Conservation (phyloP, 371 early-diverging fungal genomes). For the Mortierella sp. region DNA sequence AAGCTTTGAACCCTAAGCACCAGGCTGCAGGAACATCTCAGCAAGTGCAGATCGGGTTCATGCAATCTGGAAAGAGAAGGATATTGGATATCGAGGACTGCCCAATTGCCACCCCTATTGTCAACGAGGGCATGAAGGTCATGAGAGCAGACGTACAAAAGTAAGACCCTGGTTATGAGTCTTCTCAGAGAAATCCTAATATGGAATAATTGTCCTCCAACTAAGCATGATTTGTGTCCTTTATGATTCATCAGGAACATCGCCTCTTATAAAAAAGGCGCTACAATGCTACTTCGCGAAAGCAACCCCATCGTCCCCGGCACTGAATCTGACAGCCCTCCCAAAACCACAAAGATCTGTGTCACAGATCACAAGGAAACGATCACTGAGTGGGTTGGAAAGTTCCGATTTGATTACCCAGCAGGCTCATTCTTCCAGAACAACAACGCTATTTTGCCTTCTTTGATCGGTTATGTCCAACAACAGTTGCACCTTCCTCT, state of each 20-base stretch:
- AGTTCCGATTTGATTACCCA: constrained; percentile 55
- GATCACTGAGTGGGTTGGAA: constrained; percentile 59
- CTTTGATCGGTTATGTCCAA: constrained; percentile 66
- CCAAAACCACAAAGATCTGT: constrained; percentile 41
- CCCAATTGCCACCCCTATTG: constrained; percentile 67
- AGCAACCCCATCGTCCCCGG: constrained; percentile 58
- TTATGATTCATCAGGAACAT: constrained; percentile 44
- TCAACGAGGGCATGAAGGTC: constrained; percentile 61
- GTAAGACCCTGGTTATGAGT: constrained; percentile 20
- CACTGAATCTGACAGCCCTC: constrained; percentile 35
- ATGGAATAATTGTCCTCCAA: not conserved
- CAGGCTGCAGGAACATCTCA: constrained; percentile 46
- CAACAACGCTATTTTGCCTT: constrained; percentile 72
- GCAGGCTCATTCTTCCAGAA: constrained; percentile 77
- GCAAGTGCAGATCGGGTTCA: constrained; percentile 67
- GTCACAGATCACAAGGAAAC: constrained; percentile 56
- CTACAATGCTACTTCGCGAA: constrained; percentile 68
- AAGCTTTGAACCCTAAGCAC: constrained; percentile 58
- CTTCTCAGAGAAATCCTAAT: not conserved
- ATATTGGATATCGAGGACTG: constrained; percentile 78
- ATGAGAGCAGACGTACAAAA: constrained; percentile 49
- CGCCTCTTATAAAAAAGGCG: constrained; percentile 63
- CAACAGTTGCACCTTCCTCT: constrained; percentile 59
- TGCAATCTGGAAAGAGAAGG: constrained; percentile 62
- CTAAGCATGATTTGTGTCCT: not conserved